Base-by-base conservation (phyloP, 305 asterid genomes). In the Andrographis paniculata region DNA sequence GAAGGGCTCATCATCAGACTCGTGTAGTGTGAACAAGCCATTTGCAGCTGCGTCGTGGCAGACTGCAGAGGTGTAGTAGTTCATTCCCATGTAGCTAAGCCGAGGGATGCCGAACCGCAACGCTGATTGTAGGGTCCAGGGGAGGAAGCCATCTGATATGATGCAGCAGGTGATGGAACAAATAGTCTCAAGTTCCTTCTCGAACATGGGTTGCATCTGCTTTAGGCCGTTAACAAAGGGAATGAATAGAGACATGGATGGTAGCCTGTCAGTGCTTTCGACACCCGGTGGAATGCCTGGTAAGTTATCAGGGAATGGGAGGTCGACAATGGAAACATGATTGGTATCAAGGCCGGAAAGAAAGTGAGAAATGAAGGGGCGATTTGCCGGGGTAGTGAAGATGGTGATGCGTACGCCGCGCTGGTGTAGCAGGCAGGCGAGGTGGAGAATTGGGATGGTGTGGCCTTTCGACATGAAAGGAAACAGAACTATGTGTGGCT, bases 391-490 rank as follows among this genome's bases (percentile, higher is more conserved):
- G 17, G 95, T 81, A 46, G 93, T 81, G 77, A 84, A 70, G 65
- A 81, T 42, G 61, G 91, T 78, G 8, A 74, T 47, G 42, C 40
- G 9, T n/a, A 53, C 58, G 40, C 37, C 45, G 6, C 74, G 91
- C 50, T n/a, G 14, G 52, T 59, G 58, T 33, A 82, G 73, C 66
- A 75, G 71, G 45, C 55, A 75, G 16, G 76, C 60, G 10, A 86
- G 66, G 68, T 73, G 77, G 63, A 86, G 84, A 58, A 77, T 52
- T 0, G 94, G 92, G 27, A 82, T 73, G 1, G 79, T 82, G 72
- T 86, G 94, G 70, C 95, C 95, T 64, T 86, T 86, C 35, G 95
- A 65, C 95, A 86, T 79, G 86, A 86, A 86, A 6, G 95, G 95
- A 47, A 85, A 82, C 6, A 85, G 17, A 17, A 71, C 63, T 14